Conservation (phyloP, 1,284 basidiomycete species). For the Ganoderma multipileum region DNA sequence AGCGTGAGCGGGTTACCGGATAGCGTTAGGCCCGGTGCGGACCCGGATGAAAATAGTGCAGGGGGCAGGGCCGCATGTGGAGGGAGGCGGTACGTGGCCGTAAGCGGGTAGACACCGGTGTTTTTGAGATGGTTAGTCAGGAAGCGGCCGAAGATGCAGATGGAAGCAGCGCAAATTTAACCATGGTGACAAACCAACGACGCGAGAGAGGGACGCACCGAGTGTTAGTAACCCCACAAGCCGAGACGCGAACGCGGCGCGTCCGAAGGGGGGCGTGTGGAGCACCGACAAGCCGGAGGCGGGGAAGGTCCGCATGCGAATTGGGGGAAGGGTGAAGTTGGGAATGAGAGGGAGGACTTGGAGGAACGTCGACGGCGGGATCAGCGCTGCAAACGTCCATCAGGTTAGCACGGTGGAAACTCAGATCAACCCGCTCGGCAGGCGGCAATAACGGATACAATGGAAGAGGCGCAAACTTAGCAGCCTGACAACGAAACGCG, state of each 20-base stretch:
- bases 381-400: constrained; percentile 62
- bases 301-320: constrained; percentile 72
- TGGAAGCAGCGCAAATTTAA: neutral
- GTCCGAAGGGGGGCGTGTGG: constrained; percentile 81
- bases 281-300: constrained; percentile 80
- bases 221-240: constrained; percentile 61
- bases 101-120: neutral
- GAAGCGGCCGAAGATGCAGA: neutral
- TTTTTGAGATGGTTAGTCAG: neutral
- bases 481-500: neutral
- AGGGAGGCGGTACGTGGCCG: neutral
- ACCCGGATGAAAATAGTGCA: neutral
- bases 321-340: constrained; percentile 69
- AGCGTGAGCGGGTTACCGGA: neutral
- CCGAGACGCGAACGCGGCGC: constrained; percentile 68
- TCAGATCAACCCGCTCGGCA: neutral
- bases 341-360: constrained; percentile 76
- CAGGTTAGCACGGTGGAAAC: constrained; percentile 2
- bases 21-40: neutral
- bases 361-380: constrained; percentile 87
- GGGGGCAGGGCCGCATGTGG: neutral
- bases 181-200: neutral
- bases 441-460: constrained; percentile 2
- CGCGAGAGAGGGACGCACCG: constrained; percentile 36
- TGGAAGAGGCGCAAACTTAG: neutral